Evolutionary conservation across 2,329 filamentous ascomycete species (phyloP), one percentile per base, ranked within the genome.

Genomic region (Aureobasidium melanogenum): DNA sequence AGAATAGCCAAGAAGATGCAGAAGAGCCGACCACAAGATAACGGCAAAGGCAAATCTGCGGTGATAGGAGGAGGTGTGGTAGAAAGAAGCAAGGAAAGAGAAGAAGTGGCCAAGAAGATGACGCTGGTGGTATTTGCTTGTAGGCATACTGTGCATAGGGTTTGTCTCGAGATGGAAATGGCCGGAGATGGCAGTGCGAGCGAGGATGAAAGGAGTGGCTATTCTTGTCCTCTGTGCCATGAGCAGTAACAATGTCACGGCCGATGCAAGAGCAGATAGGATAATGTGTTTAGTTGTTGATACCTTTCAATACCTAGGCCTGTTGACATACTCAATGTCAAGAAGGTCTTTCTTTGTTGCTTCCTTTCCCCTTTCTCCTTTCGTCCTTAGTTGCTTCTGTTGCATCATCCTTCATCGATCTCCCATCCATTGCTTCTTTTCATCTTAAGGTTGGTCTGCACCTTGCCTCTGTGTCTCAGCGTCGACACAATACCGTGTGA

Each of bases 81-180:
- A 63, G 74, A 69, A 60, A 71, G 63, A 66, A 63, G 69, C 72
- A 66, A 72, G 70, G 38, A 68, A 63, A 39, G 74, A 67, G 63
- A 74, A 72, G 71, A 78, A 82, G 63, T 81, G 80, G 51, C 60
- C 19, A 66, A 62, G 57, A 67, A 65, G 62, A 50, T 72, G 62
- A 67, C 84, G 46, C 71, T 89, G 57, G 84, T 89, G 10, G 81
- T 89, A 52, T 75, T 89, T 67, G 86, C 86, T 24, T 89, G 87
- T 70, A 79, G 86, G 60, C 87, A 89, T 71, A 83, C 88, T 19
- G 88, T 87, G 67, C 87, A 89, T 74, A 80, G 85, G 70, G 78
- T 76, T 28, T 91, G 87, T 69, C 75, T 89, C 41, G 88, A 93
- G 64, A 17, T n/a, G 3, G 44, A 59, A 17, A 24, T 56, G 22